Conservation (phyloP, 495 filamentous ascomycete genomes). For the Neurospora africana region DNA sequence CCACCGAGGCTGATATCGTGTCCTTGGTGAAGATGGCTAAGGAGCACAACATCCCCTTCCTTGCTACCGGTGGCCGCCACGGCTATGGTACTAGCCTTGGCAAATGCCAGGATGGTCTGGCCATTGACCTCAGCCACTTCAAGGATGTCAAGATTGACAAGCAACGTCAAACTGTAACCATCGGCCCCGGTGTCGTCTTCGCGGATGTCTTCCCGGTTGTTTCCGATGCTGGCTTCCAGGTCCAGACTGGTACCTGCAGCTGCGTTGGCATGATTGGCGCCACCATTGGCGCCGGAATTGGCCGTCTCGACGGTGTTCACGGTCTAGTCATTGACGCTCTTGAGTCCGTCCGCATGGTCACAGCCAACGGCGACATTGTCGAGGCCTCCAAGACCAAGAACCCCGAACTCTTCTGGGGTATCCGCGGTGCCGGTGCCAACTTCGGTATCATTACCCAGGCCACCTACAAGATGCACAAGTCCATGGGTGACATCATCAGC, state of each 20-base stretch:
- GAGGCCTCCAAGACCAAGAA: slow-evolving; percentile 24
- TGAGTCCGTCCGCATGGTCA: slow-evolving; percentile 7
- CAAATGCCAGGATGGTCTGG: slow-evolving; percentile 14
- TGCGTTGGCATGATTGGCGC: slow-evolving; percentile 29
- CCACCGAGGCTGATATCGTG: neutral
- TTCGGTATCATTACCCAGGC: slow-evolving; percentile 34
- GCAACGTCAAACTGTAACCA: neutral
- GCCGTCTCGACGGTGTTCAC: slow-evolving; percentile 22
- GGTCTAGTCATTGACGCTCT: slow-evolving; percentile 30
- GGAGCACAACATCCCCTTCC: slow-evolving; percentile 4
- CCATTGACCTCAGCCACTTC: slow-evolving; percentile 23
- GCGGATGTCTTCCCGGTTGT: neutral
- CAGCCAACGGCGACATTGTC: slow-evolving; percentile 21
- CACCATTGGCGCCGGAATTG: slow-evolving; percentile 33
- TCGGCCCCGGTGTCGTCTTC: neutral
- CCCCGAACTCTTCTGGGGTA: slow-evolving; percentile 31
- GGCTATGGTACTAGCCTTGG: slow-evolving; percentile 1
- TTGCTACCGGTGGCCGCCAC: slow-evolving; percentile 10
- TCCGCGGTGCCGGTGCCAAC: slow-evolving; percentile 34
- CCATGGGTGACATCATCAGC: neutral
- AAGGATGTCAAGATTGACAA: slow-evolving; percentile 17
- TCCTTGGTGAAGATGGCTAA: neutral
- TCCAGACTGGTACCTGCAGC: slow-evolving; percentile 4
- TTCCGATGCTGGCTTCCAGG: slow-evolving; percentile 1
- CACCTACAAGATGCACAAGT: slow-evolving; percentile 3